Conservation (phyloP, 2,329 filamentous ascomycete genomes). For the Ceratocystis ficicola region DNA sequence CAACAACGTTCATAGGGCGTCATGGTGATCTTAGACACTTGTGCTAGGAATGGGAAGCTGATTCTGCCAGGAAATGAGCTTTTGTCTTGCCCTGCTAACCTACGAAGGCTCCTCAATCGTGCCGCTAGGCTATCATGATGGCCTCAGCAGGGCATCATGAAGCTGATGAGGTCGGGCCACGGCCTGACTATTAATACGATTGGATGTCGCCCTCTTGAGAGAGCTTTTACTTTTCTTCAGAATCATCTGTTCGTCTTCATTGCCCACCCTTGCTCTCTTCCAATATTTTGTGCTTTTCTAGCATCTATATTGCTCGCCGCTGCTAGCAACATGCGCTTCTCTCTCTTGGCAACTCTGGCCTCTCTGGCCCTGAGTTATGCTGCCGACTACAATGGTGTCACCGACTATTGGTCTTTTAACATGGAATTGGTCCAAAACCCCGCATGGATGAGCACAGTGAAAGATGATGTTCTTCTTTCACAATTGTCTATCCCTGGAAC, state of each 20-base stretch:
- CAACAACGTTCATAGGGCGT: not conserved
- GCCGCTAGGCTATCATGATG: conserved; percentile 36
- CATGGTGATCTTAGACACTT: not conserved
- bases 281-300: not conserved
- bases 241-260: not conserved
- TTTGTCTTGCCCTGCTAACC: no score
- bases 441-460: conserved; percentile 35
- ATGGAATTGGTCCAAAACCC: conserved; percentile 28
- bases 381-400: not conserved
- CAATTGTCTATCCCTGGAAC: conserved; percentile 40
- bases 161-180: conserved; percentile 24
- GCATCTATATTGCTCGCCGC: not conserved
- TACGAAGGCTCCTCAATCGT: conserved; percentile 24
- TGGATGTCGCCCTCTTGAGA: not conserved
- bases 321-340: not conserved
- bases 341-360: not conserved
- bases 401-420: conserved; percentile 31
- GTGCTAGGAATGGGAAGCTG: not conserved
- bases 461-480: conserved; percentile 33
- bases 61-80: no score
- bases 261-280: not conserved
- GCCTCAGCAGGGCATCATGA: conserved; percentile 36
- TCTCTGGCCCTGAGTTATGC: not conserved
- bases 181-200: not conserved
- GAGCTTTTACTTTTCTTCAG: not conserved